These are phyloP conservation scores for Cynanchum wilfordii DNA, from an alignment of 257 asterid genomes.

Conservation along the genomic window DNA sequence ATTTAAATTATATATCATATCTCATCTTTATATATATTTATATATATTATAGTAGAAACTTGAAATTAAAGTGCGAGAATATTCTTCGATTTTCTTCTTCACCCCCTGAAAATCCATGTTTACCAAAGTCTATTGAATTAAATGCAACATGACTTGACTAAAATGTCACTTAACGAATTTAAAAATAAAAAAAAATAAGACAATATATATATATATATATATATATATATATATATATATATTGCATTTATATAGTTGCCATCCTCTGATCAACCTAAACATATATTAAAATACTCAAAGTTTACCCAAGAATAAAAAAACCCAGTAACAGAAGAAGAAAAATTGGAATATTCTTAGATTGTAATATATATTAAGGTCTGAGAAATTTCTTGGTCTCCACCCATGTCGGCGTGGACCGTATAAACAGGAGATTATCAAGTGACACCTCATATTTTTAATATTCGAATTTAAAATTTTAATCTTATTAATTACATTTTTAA, in stretches of 20 bases:
- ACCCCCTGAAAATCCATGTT: background rate
- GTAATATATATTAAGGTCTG: background rate
- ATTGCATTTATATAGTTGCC: too few relatives aligned
- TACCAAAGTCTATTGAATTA: background rate
- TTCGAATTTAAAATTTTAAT: too few relatives aligned
- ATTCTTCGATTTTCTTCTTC: background rate
- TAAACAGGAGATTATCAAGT: background rate
- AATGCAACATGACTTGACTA: slow-evolving; percentile 14
- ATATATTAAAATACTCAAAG: background rate
- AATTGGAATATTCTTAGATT: background rate
- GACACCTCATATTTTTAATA: too few relatives aligned
- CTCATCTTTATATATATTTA: too few relatives aligned
- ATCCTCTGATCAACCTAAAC: background rate
- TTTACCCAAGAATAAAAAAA: background rate
- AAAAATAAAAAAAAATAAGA: too few relatives aligned
- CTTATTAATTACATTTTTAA: too few relatives aligned
- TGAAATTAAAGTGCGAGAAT: slow-evolving; percentile 4
- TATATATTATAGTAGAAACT: too few relatives aligned
- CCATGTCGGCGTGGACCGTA: background rate
- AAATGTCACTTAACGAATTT: background rate
- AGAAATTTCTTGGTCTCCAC: background rate
- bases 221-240: too few relatives aligned
- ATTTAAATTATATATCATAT: too few relatives aligned
- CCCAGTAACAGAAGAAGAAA: background rate
- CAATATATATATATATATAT: too few relatives aligned